Evolutionary conservation across 129 eudicot genomes (phyloP), one percentile per base, ranked within the genome.

Genomic region (Erigeron canadensis): DNA sequence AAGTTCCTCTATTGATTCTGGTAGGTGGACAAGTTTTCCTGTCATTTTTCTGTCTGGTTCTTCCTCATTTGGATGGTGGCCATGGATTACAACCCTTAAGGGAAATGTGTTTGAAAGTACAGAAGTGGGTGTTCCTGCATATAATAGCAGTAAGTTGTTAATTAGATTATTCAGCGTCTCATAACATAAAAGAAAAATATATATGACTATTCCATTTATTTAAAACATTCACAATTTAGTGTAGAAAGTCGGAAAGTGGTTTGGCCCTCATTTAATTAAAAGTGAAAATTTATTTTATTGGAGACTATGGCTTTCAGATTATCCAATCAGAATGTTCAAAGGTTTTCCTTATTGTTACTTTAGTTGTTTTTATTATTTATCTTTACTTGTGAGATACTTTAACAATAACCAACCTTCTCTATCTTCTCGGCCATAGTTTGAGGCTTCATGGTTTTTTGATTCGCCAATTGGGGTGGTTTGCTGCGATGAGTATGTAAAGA

Each of bases 31-130:
- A 57, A 89, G 76, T 77, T 80, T 86, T 73, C 96, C 96, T 11
- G 81, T 77, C 43, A 55, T 63, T 65, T 76, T 79, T 11, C 75
- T 67, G 58, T 68, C 76, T 9, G 61, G 45, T 78, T 10, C 74
- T 72, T 80, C 53, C 9, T 82, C 72, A 72, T 80, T 78, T 66
- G 92, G 96, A n/a, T 79, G 89, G 76, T 89, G 86, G 34, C 87
- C 96, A 65, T 89, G 96, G 72, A 89, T 83, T 21, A 89, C 79
- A 67, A 89, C 81, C 80, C 92, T 75, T n/a, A 38, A 68, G 7
- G 84, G 81, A 38, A 61, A 56, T 42, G 67, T 48, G 34, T 62
- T 65, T 45, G 79, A 53, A 18, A 17, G 40, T 19, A 69, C 46
- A 65, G 69, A 38, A 75, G 65, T 65, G 41, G 78, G 68, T 67